Base-by-base conservation (phyloP, 805 yeast genomes). In the Spathaspora girioi region DNA sequence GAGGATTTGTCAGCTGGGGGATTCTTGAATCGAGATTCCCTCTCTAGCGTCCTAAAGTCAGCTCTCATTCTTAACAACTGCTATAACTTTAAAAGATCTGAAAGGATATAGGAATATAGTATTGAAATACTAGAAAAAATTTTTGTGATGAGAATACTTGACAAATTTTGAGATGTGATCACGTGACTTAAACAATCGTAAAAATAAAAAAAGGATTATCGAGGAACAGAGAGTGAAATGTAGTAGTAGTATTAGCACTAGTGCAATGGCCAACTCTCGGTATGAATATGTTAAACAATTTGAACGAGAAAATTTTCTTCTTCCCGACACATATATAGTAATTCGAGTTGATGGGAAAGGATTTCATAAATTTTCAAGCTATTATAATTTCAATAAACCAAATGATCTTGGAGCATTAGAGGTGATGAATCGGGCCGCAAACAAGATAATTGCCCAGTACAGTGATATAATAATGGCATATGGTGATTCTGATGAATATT, bases 401-500 rank as follows among this genome's bases (percentile, higher is more conserved):
- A 94, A 94, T 62, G 99, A 94, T 68, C 54, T 67, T 26, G 64
- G 82, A 20, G 98, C 98, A 0, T 67, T 94, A 31, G 69, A 73
- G 1, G 79, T 91, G 54, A 91, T 94, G 91, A 94, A 91, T 69
- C 72, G 77, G 2, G 83, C 96, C 3, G 98, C 98, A 0, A 59
- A 65, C 53, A 78, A 80, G 46, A 77, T 91, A 10, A 78, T 88
- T 73, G 67, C 76, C 31, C 75, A 79, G 38, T 80, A 89, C 41
- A 81, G 87, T 8, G 98, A 94, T 55, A 78, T 89, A 0, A 61
- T 84, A 9, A 56, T 92, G 65, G 96, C 97, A 0, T 94, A 87
- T 64, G 99, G 99, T 0, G 98, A 94, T 61, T 86, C 96, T 38
- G 99, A 94, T 67, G 99, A 94, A 70, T 94, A 87, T 64, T 86